phyloP scores from a whole-genome alignment of 2,329 filamentous ascomycete species.

The Diaporthe amygdali region DNA sequence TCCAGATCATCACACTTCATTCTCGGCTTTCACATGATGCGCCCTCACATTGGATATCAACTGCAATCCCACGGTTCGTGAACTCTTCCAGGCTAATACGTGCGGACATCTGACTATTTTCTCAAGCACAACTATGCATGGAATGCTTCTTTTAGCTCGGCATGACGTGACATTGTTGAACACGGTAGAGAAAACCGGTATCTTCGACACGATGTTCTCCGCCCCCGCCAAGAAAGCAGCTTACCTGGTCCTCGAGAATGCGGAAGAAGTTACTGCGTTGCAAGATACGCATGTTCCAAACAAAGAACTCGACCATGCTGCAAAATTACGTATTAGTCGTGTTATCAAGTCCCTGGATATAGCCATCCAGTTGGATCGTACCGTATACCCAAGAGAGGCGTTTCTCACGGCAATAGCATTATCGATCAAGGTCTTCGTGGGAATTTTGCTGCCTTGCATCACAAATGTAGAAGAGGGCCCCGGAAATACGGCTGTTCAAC shows the following conservation, averaged over 20 bases:
- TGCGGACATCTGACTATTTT: neutral
- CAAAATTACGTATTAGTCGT: neutral
- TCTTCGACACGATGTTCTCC: neutral
- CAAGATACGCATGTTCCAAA: neutral
- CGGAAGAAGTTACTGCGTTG: neutral
- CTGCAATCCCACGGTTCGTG: neutral
- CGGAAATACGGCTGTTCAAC: neutral
- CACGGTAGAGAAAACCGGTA: neutral
- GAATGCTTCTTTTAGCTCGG: neutral
- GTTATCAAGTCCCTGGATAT: neutral
- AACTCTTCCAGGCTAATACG: accelerated
- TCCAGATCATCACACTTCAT: neutral
- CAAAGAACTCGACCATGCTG: neutral
- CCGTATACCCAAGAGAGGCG: neutral
- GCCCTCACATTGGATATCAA: neutral
- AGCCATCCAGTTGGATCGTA: neutral
- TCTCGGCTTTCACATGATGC: neutral
- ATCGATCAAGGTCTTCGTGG: neutral
- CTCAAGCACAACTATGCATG: neutral
- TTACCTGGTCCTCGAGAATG: neutral
- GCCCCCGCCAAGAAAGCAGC: neutral
- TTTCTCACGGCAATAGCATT: neutral
- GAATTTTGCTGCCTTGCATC: neutral
- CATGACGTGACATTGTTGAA: neutral
- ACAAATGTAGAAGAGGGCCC: neutral